phyloP scores from a whole-genome alignment of 1,139 yeast genomes.

The Pichia kudriavzevii region DNA sequence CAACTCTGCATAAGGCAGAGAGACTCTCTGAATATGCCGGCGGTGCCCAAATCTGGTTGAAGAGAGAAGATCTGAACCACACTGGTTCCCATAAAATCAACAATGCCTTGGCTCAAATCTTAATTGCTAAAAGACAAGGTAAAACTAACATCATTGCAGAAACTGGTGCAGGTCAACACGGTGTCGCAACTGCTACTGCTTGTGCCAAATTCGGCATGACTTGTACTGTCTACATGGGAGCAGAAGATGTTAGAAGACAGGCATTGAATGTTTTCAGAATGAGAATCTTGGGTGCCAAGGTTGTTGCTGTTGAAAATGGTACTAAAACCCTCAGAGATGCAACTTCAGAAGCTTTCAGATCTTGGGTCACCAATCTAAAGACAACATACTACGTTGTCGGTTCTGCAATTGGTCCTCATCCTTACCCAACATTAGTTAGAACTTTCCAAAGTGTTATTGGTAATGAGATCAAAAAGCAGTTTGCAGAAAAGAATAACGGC shows the following conservation, averaged over 20 bases:
- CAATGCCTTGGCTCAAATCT: slow-evolving; percentile 91
- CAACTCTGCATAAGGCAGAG: slow-evolving; percentile 84
- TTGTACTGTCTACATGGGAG: slow-evolving; percentile 98
- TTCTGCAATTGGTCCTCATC: slow-evolving; percentile 98
- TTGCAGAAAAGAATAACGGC: slow-evolving; percentile 67
- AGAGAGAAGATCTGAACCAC: slow-evolving; percentile 96
- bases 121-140: slow-evolving; percentile 87
- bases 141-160: slow-evolving; percentile 90
- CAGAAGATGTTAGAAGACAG: slow-evolving; percentile 97
- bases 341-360: slow-evolving; percentile 92
- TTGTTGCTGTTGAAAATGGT: slow-evolving; percentile 88
- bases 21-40: slow-evolving; percentile 85
- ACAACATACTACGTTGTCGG: slow-evolving; percentile 94
- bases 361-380: slow-evolving; percentile 84
- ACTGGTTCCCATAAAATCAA: slow-evolving; percentile 97
- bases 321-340: slow-evolving; percentile 96
- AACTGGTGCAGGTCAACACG: slow-evolving; percentile 99
- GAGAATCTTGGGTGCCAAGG: slow-evolving; percentile 93
- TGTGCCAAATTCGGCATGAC: slow-evolving; percentile 95
- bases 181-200: slow-evolving; percentile 99
- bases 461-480: slow-evolving; percentile 86
- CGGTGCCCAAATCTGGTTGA: slow-evolving; percentile 96
- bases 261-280: slow-evolving; percentile 96
- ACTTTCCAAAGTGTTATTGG: slow-evolving; percentile 98
- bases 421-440: slow-evolving; percentile 95